Percentiles rank a stretch among this genome's conserved stretches.
Evolutionary conservation across 352 stramenopile species (phyloP).

Genomic region (Chrysophaeum taylorii): DNA sequence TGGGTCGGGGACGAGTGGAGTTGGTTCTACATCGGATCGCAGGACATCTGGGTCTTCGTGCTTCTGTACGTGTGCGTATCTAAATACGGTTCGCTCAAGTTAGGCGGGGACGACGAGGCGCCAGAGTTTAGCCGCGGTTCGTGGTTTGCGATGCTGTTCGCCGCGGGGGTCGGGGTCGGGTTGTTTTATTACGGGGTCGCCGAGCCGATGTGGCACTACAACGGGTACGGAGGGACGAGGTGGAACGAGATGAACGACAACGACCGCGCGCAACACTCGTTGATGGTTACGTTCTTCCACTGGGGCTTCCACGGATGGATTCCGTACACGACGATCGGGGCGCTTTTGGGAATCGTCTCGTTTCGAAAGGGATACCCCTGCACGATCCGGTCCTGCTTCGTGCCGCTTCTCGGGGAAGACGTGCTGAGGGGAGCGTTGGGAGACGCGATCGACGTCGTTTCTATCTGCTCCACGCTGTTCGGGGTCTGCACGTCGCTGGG

Average conservation of each 20-base stretch:
- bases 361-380: slow-evolving; percentile 35
- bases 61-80: not conserved
- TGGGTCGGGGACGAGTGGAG: slow-evolving; percentile 9
- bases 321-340: slow-evolving; percentile 32
- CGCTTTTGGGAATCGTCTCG: slow-evolving; percentile 26
- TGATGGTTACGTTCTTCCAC: slow-evolving; percentile 38
- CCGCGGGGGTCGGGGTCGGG: slow-evolving; percentile 36
- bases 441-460: slow-evolving; percentile 39
- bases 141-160: slow-evolving; percentile 47
- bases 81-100: slow-evolving; percentile 34
- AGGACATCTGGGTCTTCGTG: not conserved
- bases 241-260: not conserved
- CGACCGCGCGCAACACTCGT: slow-evolving; percentile 31
- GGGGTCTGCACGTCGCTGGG: slow-evolving; percentile 42
- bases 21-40: slow-evolving; percentile 3
- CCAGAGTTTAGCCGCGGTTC: slow-evolving; percentile 36
- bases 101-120: slow-evolving; percentile 28
- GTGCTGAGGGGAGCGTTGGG: slow-evolving; percentile 35
- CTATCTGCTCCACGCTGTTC: slow-evolving; percentile 36
- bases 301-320: slow-evolving; percentile 42
- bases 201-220: slow-evolving; percentile 38
- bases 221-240: slow-evolving; percentile 2
- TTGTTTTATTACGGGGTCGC: slow-evolving; percentile 45
- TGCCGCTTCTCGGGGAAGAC: slow-evolving; percentile 32
- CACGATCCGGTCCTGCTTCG: slow-evolving; percentile 36